Conservation (phyloP, 148 eudicot genomes). For the Amaranthus palmeri region DNA sequence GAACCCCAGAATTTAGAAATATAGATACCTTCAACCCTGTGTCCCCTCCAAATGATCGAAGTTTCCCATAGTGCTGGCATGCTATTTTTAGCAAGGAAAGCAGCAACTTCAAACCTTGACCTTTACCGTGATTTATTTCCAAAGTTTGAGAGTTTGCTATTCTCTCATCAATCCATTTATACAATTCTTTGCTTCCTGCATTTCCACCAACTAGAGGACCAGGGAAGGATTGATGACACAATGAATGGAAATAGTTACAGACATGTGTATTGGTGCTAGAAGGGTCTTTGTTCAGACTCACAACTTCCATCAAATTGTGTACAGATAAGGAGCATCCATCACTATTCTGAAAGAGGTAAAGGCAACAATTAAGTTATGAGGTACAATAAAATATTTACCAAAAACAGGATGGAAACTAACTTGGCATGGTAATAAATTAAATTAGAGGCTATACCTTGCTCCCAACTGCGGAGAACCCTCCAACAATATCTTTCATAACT, state of each 20-base stretch:
- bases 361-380: slow-evolving; percentile 8
- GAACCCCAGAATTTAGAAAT: slow-evolving; percentile 1
- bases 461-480: slow-evolving; percentile 39
- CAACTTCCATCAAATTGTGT: slow-evolving; percentile 65
- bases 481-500: slow-evolving; percentile 57
- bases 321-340: slow-evolving; percentile 54
- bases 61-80: slow-evolving; percentile 90
- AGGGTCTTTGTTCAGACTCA: slow-evolving; percentile 32
- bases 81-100: slow-evolving; percentile 84
- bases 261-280: slow-evolving; percentile 36
- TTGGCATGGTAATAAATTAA: neutral
- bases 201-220: slow-evolving; percentile 92
- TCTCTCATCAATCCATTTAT: slow-evolving; percentile 90
- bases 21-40: slow-evolving; percentile 50
- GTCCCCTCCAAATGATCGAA: slow-evolving; percentile 79
- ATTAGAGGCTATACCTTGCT: slow-evolving; percentile 49
- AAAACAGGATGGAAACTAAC: neutral
- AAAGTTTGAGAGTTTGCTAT: slow-evolving; percentile 41
- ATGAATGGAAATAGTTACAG: slow-evolving; percentile 54
- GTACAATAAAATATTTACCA: neutral
- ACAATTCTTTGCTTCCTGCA: slow-evolving; percentile 71
- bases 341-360: slow-evolving; percentile 46
- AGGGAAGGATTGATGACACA: slow-evolving; percentile 64
- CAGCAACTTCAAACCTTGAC: slow-evolving; percentile 60
- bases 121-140: slow-evolving; percentile 41